Evolutionary conservation across 805 yeast genomes (phyloP).

Genomic region (Tetrapisispora taiwanensis): DNA sequence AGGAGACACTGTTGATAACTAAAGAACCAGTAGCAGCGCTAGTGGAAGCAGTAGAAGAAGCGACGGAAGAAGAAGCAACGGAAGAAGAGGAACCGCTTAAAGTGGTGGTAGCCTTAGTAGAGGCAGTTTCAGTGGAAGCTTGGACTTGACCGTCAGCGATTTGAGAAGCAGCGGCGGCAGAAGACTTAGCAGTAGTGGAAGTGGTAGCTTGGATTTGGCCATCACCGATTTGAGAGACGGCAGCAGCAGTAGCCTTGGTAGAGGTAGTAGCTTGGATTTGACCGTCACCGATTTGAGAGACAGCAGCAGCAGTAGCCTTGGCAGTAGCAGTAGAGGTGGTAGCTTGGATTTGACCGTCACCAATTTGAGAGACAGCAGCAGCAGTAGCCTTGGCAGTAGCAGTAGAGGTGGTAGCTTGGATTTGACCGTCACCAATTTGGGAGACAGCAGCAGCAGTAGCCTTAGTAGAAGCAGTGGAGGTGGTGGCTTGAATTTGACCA

Average conservation of each 20-base stretch:
- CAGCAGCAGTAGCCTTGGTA: constrained; percentile 24
- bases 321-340: constrained; percentile 10
- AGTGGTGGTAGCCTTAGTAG: constrained; percentile 19
- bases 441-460: constrained; percentile 28
- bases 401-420: constrained; percentile 24
- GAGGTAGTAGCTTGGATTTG: constrained; percentile 33
- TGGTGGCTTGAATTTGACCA: constrained; percentile 25
- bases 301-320: constrained; percentile 29
- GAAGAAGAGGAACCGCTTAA: constrained; percentile 13
- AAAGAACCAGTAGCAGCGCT: constrained; percentile 18
- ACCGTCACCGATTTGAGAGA: constrained; percentile 17
- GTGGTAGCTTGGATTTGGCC: constrained; percentile 33
- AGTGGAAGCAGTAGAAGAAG: constrained; percentile 18
- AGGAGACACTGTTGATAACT: constrained; percentile 12
- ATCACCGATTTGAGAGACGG: constrained; percentile 39
- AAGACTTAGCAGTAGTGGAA: constrained; percentile 14
- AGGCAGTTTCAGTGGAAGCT: constrained; percentile 11
- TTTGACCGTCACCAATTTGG: constrained; percentile 33
- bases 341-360: constrained; percentile 34
- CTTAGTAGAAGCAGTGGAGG: constrained; percentile 15
- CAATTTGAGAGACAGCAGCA: constrained; percentile 29
- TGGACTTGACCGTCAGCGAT: constrained; percentile 37
- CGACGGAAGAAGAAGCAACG: constrained; percentile 20
- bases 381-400: constrained; percentile 13
- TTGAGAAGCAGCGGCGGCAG: constrained; percentile 31